These are phyloP conservation scores for Prunus salicina DNA, from an alignment of 306 rosid species.

Conservation along the genomic window DNA sequence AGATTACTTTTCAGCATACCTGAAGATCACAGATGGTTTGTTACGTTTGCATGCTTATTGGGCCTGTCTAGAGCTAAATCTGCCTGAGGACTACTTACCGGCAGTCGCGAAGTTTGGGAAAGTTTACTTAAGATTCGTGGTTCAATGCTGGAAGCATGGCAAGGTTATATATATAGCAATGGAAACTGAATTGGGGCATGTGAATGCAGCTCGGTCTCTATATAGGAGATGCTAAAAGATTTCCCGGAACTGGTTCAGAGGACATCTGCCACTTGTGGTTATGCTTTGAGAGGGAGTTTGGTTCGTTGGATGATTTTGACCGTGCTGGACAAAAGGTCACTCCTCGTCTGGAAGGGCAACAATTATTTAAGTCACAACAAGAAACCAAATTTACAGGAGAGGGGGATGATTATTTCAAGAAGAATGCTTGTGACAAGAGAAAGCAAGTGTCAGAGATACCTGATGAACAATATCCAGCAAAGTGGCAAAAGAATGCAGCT, in stretches of 20 bases:
- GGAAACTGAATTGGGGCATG: constrained; percentile 72
- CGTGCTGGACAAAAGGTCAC: constrained; percentile 70
- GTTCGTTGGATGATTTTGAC: constrained; percentile 77
- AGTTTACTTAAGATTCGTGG: constrained; percentile 79
- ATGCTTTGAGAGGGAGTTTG: constrained; percentile 86
- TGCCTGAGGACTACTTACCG: constrained; percentile 55
- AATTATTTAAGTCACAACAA: constrained; percentile 58
- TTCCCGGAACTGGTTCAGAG: constrained; percentile 82
- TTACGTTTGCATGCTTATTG: constrained; percentile 74
- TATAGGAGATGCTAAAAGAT: constrained; percentile 86
- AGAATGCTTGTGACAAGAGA: constrained; percentile 63
- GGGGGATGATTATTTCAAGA: constrained; percentile 47
- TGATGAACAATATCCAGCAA: constrained; percentile 52
- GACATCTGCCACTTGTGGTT: constrained; percentile 91
- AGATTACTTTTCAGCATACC: constrained; percentile 70
- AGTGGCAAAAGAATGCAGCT: constrained; percentile 53
- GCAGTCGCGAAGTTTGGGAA: constrained; percentile 92
- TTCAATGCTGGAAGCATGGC: constrained; percentile 81
- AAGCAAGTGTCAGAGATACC: constrained; percentile 48
- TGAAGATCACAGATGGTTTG: constrained; percentile 71
- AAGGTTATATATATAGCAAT: constrained; percentile 69
- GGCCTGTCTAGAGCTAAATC: constrained; percentile 73
- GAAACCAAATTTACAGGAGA: constrained; percentile 59
- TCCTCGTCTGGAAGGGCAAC: constrained; percentile 73
- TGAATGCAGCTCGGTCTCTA: constrained; percentile 72